Base-by-base conservation (phyloP, 116 monocot genomes). In the Papilionanthe hybrid region DNA sequence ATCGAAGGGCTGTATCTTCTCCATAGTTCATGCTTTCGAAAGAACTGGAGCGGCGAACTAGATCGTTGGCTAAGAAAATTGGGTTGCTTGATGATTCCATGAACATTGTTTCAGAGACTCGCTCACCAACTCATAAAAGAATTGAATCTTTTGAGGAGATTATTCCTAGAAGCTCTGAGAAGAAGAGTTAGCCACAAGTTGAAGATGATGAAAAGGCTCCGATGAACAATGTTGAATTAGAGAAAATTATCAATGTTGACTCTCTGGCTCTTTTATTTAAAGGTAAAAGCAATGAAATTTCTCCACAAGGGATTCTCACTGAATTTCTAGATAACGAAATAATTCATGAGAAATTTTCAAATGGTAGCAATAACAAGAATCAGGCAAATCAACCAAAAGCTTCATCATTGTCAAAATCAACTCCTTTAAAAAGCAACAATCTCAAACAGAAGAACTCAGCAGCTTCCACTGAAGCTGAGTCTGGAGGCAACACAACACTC, bases 401-500 rank as follows among this genome's bases (percentile, higher is more conserved):
- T 73, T n/a, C 63, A 9, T 28, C 60, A 60, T n/a, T 78, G 42
- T 42, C 37, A 43, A 78, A 73, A 73, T 12, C 60, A 9, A 17
- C 63, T 44, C 81, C 41, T 79, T 77, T 72, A 55, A 83, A 42
- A 48, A 79, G 30, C 23, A 53, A n/a, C 15, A 20, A 42, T 1
- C 20, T 80, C 73, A 71, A 55, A 42, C 48, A 22, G 77, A 78
- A 77, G 27, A 72, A 37, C 22, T 56, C 22, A 19, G 48, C 69
- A n/a, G 32, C 30, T 48, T 42, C 32, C 42, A 37, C 45, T 10
- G 42, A 63, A 68, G 28, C 49, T 17, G 19, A 50, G n/a, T 37
- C 57, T 11, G 1, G 15, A 53, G 19, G n/a, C 5, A 29, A 68
- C 17, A 23, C 67, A 45, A 44, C 27, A 42, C 15, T 56, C 5